phyloP scores from a whole-genome alignment of 139 green algal species.

The Chlorella sp. region DNA sequence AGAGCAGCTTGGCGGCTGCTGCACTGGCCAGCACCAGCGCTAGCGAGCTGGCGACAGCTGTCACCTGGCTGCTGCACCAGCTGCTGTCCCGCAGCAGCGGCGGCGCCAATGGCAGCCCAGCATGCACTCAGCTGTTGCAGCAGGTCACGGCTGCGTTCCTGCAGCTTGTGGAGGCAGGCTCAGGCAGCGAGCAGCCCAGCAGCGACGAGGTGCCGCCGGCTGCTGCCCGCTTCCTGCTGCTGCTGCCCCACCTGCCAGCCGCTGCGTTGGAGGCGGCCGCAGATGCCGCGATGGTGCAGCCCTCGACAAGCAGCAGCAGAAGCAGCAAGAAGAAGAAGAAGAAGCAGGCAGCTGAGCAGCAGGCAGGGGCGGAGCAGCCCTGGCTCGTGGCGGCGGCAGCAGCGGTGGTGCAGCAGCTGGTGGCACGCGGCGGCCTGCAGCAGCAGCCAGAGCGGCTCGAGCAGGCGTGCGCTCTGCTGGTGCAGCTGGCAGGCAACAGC shows the following conservation, averaged over 20 bases:
- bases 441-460: not conserved
- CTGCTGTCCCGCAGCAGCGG: not conserved
- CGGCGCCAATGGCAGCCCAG: not conserved
- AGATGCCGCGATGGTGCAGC: not conserved
- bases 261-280: not conserved
- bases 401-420: not conserved
- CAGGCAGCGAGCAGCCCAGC: not conserved
- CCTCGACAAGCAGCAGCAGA: not conserved
- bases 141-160: not conserved
- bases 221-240: conserved; percentile 9
- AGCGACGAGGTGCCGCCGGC: not conserved
- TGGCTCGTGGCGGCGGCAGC: not conserved
- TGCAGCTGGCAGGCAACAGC: not conserved
- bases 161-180: not conserved
- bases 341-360: not conserved
- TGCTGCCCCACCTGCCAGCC: conserved; percentile 19
- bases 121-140: not conserved
- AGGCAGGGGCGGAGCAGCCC: not conserved
- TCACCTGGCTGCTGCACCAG: not conserved
- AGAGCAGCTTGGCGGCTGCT: not conserved
- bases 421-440: not conserved
- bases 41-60: not conserved
- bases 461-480: not conserved
- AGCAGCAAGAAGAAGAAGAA: not conserved
- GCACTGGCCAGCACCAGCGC: not conserved